Evolutionary conservation across 1,139 yeast genomes (phyloP).

Genomic region (Suhomyces ambrosiae): DNA sequence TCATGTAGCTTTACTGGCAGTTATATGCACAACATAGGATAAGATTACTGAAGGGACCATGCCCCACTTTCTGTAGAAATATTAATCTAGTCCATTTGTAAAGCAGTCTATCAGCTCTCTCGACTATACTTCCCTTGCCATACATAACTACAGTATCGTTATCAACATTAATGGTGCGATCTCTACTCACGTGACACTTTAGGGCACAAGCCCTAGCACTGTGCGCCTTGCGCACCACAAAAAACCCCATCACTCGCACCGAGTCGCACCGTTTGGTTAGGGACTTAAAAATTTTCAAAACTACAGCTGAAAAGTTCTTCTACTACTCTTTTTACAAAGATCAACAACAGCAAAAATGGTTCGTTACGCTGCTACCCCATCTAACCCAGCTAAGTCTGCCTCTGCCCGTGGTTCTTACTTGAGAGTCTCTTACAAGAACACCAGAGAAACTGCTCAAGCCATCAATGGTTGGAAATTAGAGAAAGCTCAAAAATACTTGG

Average conservation of each 20-base stretch:
- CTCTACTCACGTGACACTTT: slow-evolving; percentile 7
- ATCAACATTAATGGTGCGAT: too few relatives aligned
- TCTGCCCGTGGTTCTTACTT: slow-evolving; percentile 99
- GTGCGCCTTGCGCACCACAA: slow-evolving; percentile 3
- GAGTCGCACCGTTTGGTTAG: slow-evolving; percentile 14
- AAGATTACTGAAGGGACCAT: too few relatives aligned
- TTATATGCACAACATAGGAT: too few relatives aligned
- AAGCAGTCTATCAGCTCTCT: too few relatives aligned
- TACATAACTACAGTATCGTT: too few relatives aligned
- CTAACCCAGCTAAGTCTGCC: slow-evolving; percentile 99
- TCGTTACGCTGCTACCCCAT: slow-evolving; percentile 98
- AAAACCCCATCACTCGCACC: slow-evolving; percentile 4
- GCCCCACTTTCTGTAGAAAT: too few relatives aligned
- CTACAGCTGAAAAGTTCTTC: slow-evolving; percentile 14
- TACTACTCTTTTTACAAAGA: slow-evolving; percentile 13
- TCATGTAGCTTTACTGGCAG: too few relatives aligned
- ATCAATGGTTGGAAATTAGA: slow-evolving; percentile 96
- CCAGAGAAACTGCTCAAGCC: slow-evolving; percentile 99
- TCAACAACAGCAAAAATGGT: slow-evolving; percentile 38
- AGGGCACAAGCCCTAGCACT: slow-evolving; percentile 14
- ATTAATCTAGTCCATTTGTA: too few relatives aligned
- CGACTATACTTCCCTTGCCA: too few relatives aligned
- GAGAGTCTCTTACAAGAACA: slow-evolving; percentile 99
- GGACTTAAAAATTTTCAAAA: slow-evolving; percentile 14
- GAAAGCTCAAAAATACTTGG: slow-evolving; percentile 95